Evolutionary conservation across 2,329 filamentous ascomycete species (phyloP), one percentile per base, ranked within the genome.

Genomic region (Lachnellula subtilissima): DNA sequence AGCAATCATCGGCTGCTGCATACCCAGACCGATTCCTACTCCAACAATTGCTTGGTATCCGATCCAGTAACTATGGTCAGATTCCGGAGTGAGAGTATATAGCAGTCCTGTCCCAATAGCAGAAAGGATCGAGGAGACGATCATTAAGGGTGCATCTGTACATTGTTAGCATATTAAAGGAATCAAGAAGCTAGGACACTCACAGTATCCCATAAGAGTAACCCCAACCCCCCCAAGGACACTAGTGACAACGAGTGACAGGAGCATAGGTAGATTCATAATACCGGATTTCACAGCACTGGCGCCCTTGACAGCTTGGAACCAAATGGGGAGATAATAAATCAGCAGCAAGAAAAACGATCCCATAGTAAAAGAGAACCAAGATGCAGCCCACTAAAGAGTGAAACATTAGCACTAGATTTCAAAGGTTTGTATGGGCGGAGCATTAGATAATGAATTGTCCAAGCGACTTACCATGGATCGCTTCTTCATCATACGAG

Each of bases 11-110:
- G 54, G 56, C 49, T 58, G 50, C 52, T 73, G 71, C 75, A 86
- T 82, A 12, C 78, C 79, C 22, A 80, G 70, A 1, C 83, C 83
- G 4, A 79, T 73, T 45, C 81, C 81, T 4, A 82, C 70, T 32
- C 81, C 82, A 19, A 73, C 71, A 22, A 85, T 63, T 45, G 82
- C 76, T 64, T 83, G 80, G 66, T 79, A 83, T 14, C 80, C 80
- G 57, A 84, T 79, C 81, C 81, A 84, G 39, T 74, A 70, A 15
- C 69, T 63, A 3, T 77, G 66, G 1, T 73, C 69, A 3, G 78
- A 81, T 60, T 75, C 62, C 3, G 80, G 72, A 17, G 70, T 67
- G 17, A 82, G 74, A 0, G 78, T 83, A 0, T 79, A 78, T 55
- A 85, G 73, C 53, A 85, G 73, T 22, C 80, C 82, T 78, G 76